phyloP scores from a whole-genome alignment of 352 stramenopile species.

The Pythium insidiosum region DNA sequence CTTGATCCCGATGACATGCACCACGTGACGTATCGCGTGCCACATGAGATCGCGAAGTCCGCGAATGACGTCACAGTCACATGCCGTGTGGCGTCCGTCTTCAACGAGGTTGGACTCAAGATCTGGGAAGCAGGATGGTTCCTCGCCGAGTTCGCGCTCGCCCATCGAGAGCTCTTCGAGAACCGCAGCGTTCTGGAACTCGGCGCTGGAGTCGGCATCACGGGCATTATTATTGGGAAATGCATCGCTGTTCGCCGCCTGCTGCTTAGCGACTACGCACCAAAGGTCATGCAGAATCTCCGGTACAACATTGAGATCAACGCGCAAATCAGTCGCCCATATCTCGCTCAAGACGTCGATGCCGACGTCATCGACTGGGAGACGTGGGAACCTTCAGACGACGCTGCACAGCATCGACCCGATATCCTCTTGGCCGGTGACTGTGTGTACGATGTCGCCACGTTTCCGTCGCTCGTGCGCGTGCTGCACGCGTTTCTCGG shows the following conservation, averaged over 20 bases:
- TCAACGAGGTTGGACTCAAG: slow-evolving; percentile 80
- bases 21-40: slow-evolving; percentile 57
- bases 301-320: slow-evolving; percentile 82
- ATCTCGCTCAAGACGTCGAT: slow-evolving; percentile 32
- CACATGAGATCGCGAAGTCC: not conserved
- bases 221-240: slow-evolving; percentile 46
- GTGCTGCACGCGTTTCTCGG: slow-evolving; percentile 53
- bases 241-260: slow-evolving; percentile 25
- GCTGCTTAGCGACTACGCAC: slow-evolving; percentile 69
- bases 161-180: slow-evolving; percentile 38
- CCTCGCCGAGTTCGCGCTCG: slow-evolving; percentile 64
- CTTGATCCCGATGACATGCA: slow-evolving; percentile 50
- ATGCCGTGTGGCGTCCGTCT: slow-evolving; percentile 66
- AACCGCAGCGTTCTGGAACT: slow-evolving; percentile 56
- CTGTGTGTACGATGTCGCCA: slow-evolving; percentile 64
- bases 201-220: slow-evolving; percentile 66
- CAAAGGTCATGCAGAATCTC: slow-evolving; percentile 77
- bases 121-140: slow-evolving; percentile 78
- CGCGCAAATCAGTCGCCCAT: too few species aligned
- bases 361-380: slow-evolving; percentile 68
- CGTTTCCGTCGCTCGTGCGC: slow-evolving; percentile 48
- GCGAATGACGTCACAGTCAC: slow-evolving; percentile 31
- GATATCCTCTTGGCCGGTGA: slow-evolving; percentile 69
- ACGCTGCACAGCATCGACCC: slow-evolving; percentile 13
- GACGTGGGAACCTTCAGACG: slow-evolving; percentile 35